Base-by-base conservation (phyloP, 352 stramenopile species). In the Globisporangium cylindrosporum region DNA sequence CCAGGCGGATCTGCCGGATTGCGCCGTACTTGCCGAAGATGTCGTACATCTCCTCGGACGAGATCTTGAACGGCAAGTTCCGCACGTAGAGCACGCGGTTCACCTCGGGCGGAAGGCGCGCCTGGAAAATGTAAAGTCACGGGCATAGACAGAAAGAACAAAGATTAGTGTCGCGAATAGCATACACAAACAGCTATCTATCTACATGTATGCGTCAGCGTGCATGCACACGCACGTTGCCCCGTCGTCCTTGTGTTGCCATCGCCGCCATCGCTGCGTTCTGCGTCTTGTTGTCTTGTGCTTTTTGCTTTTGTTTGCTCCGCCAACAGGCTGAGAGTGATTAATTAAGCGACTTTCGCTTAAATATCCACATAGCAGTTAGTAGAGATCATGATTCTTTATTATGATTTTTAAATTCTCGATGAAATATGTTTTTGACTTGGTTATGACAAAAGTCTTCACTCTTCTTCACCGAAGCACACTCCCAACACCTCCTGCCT, bases 11-110 rank as follows among this genome's bases (percentile, higher is more conserved):
- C 84, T 99, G 98, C 67, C 97, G 94, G 57, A 99, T 98, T n/a
- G 98, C 96, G 57, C 98, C 98, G 84, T 99, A 99, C 78, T 99
- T 99, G 63, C 97, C 98, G 80, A 99, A 99, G 46, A 99, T 99
- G 74, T 99, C 97, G 84, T 99, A 99, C 67, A 99, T 90, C 69
- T 99, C 98, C 57, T 99, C 97, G 14, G 95, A 88, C 20, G 97
- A 99, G 65, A 99, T 95, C 76, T 98, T 99, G 78, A 99, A 99
- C 22, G 98, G 98, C 58, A 99, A 82, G 80, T 99, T 99, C 41
- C 97, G 93, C 67, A 98, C 93, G 73, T 97, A 98, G 36, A 99
- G 73, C 63, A 99, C 97, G 46, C 97, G 91, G 80, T 99, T 99
- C 12, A 99, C 98, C 82, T 99, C 98, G 9, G 98, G 98, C 27